Conservation (phyloP, 352 stramenopile species). For the Hyaloperonospora brassicae region DNA sequence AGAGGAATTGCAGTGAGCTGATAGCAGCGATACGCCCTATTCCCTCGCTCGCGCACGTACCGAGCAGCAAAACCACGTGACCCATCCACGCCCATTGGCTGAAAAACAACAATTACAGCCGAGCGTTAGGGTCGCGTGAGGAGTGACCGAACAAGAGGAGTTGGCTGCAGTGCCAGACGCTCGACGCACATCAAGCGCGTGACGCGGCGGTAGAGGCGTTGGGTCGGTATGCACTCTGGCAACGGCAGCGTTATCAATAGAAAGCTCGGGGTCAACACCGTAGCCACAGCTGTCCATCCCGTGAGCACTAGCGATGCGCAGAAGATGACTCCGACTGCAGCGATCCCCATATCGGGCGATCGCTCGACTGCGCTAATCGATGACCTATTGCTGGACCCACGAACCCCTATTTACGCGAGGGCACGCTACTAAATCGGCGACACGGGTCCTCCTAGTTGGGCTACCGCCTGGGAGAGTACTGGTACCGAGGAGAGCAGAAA, state of each 20-base stretch:
- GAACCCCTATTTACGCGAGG: too few species aligned
- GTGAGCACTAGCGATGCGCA: constrained; percentile 44
- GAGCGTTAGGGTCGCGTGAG: not conserved
- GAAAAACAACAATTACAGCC: constrained; percentile 4
- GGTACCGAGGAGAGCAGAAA: too few species aligned
- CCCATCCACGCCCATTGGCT: constrained; percentile 80
- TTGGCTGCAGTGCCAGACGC: not conserved
- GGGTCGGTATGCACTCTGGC: constrained; percentile 15
- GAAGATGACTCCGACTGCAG: constrained; percentile 41
- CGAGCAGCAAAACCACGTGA: constrained; percentile 52
- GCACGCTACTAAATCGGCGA: too few species aligned
- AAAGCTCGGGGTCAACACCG: constrained; percentile 54
- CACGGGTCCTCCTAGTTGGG: too few species aligned
- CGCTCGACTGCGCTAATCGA: too few species aligned
- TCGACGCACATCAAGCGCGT: constrained; percentile 46
- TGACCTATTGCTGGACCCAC: too few species aligned
- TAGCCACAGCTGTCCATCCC: constrained; percentile 41
- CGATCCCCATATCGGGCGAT: constrained; percentile 25
- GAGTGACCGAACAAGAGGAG: not conserved
- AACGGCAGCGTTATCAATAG: constrained; percentile 33
- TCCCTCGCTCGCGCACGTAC: constrained; percentile 15
- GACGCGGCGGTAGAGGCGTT: constrained; percentile 41
- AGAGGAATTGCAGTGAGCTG: constrained; percentile 15
- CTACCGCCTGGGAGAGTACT: too few species aligned
- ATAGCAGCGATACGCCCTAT: constrained; percentile 16